Evolutionary conservation across 208 protist genomes (phyloP), one percentile per base, ranked within the genome.

Genomic region (Leishmania major): DNA sequence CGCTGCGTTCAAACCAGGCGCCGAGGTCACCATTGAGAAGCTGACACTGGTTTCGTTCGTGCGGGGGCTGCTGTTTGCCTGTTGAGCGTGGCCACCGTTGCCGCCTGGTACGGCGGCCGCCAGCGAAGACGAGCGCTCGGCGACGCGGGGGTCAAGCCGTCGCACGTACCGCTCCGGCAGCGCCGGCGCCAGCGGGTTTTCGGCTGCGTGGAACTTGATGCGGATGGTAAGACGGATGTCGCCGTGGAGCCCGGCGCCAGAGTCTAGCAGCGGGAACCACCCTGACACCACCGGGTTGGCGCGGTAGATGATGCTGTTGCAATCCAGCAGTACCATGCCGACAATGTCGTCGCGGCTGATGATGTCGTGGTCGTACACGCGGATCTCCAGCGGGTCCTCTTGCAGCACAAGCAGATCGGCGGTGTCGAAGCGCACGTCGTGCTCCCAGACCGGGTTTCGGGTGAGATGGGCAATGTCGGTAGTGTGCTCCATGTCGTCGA

Each of bases 291-390:
- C 79, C 11, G 91, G 92, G 59, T 90, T 91, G 25, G 84, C 87
- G 66, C 88, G 88, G 75, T 93, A 86, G 17, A 98, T 85, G 75
- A 99, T 93, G 66, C 89, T 90, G 86, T 98, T 98, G 80, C 96
- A 95, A 83, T 99, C 97, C n/a, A 99, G 75, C 76, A 96, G 92
- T 22, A 99, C 96, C 53, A 93, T 92, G 15, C 98, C 98, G 55
- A 99, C 93, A 67, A 98, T 89, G 84, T 99, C 97, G 86, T 99
- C 97, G 28, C 96, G 88, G 76, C 94, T 98, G 75, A 99, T 94
- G 75, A 97, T 94, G 89, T 99, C 98, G 82, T 99, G 96, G 87
- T 99, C 98, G 83, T 95, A 99, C 7, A 99, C 94, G 59, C 94
- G 91, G 22, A 99, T 89, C 80, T 99, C 96, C 3, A 99, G 85